Conservation (phyloP, 2,329 filamentous ascomycete species). For the Pyricularia grisea region DNA sequence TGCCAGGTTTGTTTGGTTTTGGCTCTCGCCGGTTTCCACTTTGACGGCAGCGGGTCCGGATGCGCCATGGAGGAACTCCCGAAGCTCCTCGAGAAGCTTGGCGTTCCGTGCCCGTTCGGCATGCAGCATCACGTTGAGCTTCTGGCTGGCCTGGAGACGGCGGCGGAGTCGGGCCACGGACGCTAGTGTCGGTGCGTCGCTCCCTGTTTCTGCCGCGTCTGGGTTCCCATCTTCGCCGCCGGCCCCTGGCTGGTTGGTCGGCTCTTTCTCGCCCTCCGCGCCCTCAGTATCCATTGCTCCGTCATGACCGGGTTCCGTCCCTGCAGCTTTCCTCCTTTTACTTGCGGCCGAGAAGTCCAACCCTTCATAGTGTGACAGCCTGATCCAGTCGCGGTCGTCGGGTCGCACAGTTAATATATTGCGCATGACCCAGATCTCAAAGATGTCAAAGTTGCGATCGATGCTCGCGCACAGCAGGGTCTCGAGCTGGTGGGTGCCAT, state of each 20-base stretch:
- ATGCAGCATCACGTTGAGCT: slow-evolving; percentile 59
- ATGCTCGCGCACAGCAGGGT: slow-evolving; percentile 73
- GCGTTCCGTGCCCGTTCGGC: slow-evolving; percentile 66
- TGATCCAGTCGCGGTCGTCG: slow-evolving; percentile 68
- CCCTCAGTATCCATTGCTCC: neutral
- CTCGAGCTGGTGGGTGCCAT: slow-evolving; percentile 77
- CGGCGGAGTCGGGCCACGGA: slow-evolving; percentile 62
- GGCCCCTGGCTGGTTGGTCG: slow-evolving; percentile 9
- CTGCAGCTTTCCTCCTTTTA: neutral
- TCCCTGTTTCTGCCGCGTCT: neutral
- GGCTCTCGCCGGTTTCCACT: slow-evolving; percentile 11
- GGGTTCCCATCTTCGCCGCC: neutral
- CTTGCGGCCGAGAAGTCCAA: slow-evolving; percentile 32
- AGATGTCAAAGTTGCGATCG: slow-evolving; percentile 76
- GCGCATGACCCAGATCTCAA: slow-evolving; percentile 82
- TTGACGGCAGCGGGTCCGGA: slow-evolving; percentile 13
- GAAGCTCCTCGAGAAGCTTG: slow-evolving; percentile 56
- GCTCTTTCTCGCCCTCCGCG: slow-evolving; percentile 8
- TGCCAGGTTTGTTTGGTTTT: slow-evolving; percentile 30
- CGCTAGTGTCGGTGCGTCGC: slow-evolving; percentile 47
- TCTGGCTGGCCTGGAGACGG: slow-evolving; percentile 69
- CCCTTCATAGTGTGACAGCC: slow-evolving; percentile 76
- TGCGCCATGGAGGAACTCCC: slow-evolving; percentile 21
- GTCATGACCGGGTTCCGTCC: neutral
- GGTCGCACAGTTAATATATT: slow-evolving; percentile 67